These are phyloP conservation scores for Arabidopsis hybrid DNA, from an alignment of 441 rosid genomes.

Conservation along the genomic window DNA sequence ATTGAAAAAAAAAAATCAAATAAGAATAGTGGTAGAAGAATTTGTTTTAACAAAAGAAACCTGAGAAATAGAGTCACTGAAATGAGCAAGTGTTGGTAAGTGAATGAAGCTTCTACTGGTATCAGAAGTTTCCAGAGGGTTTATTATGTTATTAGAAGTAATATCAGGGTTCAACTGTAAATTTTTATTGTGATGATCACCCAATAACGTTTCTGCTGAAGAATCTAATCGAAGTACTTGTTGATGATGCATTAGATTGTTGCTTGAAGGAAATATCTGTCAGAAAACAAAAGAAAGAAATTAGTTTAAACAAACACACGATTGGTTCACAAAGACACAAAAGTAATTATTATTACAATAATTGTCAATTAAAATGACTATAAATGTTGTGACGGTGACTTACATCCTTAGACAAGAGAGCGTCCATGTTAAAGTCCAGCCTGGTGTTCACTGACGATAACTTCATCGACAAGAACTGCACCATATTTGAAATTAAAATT, in stretches of 20 bases:
- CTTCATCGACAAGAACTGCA: conserved; percentile 79
- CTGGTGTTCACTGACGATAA: conserved; percentile 70
- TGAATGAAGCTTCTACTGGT: conserved; percentile 57
- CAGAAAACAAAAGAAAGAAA: conserved; percentile 24
- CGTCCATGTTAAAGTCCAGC: conserved; percentile 57
- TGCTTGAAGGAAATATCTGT: conserved; percentile 56
- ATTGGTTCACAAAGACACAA: conserved; percentile 28
- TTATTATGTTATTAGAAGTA: conserved; percentile 44
- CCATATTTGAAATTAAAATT: conserved; percentile 25
- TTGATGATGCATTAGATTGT: conserved; percentile 46
- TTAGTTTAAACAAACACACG: conserved; percentile 21
- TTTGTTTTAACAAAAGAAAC: conserved; percentile 41
- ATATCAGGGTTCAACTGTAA: conserved; percentile 41
- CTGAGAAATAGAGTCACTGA: conserved; percentile 51
- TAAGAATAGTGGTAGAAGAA: too few relatives aligned
- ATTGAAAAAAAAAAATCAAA: background rate
- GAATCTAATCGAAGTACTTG: conserved; percentile 54
- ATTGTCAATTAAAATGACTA: conserved; percentile 7
- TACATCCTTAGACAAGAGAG: conserved; percentile 61
- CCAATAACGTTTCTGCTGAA: conserved; percentile 51
- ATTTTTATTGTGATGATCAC: conserved; percentile 48
- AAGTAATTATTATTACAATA: conserved; percentile 25
- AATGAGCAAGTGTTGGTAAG: conserved; percentile 53
- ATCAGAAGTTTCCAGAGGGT: conserved; percentile 45
- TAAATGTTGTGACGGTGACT: conserved; percentile 43